These are phyloP conservation scores for Neobulgaria alba DNA, from an alignment of 2,329 filamentous ascomycete genomes.

Conservation along the genomic window DNA sequence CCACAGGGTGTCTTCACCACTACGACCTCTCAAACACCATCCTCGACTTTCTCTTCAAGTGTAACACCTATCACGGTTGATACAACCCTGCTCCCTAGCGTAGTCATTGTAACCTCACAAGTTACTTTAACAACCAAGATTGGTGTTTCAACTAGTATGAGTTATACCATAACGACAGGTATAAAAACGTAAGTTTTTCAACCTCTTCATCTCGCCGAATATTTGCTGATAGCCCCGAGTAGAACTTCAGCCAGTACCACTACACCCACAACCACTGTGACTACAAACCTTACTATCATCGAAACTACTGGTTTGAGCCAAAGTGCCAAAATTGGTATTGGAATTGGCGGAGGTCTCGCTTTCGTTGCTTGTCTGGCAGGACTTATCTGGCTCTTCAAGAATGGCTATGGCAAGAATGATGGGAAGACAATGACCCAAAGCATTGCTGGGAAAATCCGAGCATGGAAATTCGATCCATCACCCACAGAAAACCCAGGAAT, in stretches of 20 bases:
- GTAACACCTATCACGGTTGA: background rate
- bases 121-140: background rate
- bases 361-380: background rate
- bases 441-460: background rate
- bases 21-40: background rate
- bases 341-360: background rate
- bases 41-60: background rate
- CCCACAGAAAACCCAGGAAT: background rate
- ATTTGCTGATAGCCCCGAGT: background rate
- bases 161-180: background rate
- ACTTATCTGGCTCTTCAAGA: background rate
- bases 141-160: background rate
- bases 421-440: background rate
- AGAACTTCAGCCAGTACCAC: background rate
- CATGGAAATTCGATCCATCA: background rate
- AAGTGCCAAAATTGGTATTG: background rate
- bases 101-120: background rate
- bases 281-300: background rate
- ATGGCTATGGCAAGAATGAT: background rate
- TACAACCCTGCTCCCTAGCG: background rate
- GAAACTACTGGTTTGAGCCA: background rate
- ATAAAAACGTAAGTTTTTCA: background rate
- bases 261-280: background rate
- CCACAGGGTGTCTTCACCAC: background rate
- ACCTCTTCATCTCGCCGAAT: background rate